Evolutionary conservation across 495 filamentous ascomycete species (phyloP), one percentile per base, ranked within the genome.

Genomic region (Xylaria nigripes): DNA sequence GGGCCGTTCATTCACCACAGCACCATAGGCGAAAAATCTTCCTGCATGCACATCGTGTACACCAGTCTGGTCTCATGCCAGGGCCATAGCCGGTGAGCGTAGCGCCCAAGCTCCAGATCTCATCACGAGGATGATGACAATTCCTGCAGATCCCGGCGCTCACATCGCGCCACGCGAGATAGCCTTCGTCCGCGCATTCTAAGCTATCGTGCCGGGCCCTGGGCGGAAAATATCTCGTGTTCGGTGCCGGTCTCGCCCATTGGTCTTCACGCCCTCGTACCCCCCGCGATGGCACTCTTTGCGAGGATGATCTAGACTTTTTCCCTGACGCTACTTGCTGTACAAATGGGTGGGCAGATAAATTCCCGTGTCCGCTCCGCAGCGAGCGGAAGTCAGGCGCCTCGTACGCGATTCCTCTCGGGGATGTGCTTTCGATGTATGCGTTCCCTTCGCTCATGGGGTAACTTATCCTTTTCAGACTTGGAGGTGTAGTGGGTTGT

Each of bases 401-500:
- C 34, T 27, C 51, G 51, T 54, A 54, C 45, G 51, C 51, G 30
- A 54, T 38, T n/a, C 27, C 15, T 8, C 29, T 34, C 18, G 40
- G 43, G 1, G 19, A n/a, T 2, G 19, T 30, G 19, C 30, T 32
- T 2, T 38, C 48, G 10, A 48, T 23, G 19, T 54, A 54, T 24
- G 51, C 32, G 34, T 50, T 30, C 1, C 48, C 41, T 0, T 57
- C 43, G 48, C 48, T 46, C 48, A 41, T 29, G 9, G 47, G 54
- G 0, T 44, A 41, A 15, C 16, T 16, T 7, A 46, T 38, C 23
- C 40, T 51, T 45, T 19, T 58, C 53, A 70, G 63, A 2, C 62
- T 65, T 2, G 58, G 48, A 5, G 70, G 70, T 7, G 70, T 70
- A 0, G 22, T 6, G 7, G 63, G 61, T 0, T 51, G 55, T 19